Evolutionary conservation across 2,329 filamentous ascomycete species (phyloP).

Genomic region (Cercospora janseana): DNA sequence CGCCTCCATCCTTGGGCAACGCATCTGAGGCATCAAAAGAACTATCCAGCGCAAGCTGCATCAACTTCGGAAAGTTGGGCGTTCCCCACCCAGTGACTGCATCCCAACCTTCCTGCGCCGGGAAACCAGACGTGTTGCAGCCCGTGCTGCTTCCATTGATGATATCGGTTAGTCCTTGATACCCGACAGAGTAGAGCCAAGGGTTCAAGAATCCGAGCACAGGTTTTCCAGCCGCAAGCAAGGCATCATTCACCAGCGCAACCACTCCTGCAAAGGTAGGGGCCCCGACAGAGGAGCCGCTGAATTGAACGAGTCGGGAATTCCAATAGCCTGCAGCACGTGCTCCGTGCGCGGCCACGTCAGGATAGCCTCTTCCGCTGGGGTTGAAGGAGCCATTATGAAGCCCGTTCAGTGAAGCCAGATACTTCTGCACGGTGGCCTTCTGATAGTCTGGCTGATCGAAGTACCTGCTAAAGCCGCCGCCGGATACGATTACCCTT

Average conservation of each 20-base stretch:
- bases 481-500: conserved; percentile 50
- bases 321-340: conserved; percentile 41
- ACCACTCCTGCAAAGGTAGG: conserved; percentile 61
- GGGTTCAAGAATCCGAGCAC: conserved; percentile 60
- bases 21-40: neutral
- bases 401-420: conserved; percentile 41
- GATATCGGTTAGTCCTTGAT: conserved; percentile 51
- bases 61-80: conserved; percentile 24
- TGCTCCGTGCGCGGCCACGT: conserved; percentile 53
- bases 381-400: conserved; percentile 49
- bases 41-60: neutral
- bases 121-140: conserved; percentile 32
- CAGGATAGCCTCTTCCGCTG: conserved; percentile 47
- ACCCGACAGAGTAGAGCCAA: conserved; percentile 54
- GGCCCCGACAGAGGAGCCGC: conserved; percentile 55
- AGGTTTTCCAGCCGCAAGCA: conserved; percentile 51
- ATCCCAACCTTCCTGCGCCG: conserved; percentile 35
- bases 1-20: neutral
- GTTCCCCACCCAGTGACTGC: conserved; percentile 36
- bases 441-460: conserved; percentile 46
- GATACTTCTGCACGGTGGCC: conserved; percentile 42
- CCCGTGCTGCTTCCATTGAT: conserved; percentile 36
- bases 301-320: conserved; percentile 39
- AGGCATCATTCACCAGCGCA: conserved; percentile 61
- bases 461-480: conserved; percentile 49